Base-by-base conservation (phyloP, 2,329 filamentous ascomycete genomes). In the Colletotrichum echinochloae region DNA sequence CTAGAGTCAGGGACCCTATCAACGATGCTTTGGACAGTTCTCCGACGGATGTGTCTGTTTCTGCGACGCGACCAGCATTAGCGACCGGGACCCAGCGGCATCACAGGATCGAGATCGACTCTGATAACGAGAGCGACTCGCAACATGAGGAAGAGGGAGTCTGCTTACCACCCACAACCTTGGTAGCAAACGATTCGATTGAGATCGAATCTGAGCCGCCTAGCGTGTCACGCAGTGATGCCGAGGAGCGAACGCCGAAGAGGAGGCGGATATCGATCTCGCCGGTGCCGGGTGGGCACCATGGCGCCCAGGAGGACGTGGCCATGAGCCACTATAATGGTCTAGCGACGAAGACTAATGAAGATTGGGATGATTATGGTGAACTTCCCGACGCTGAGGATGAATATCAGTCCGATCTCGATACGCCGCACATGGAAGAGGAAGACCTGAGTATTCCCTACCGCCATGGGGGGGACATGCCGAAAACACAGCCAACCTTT, bases 401-500 rank as follows among this genome's bases (percentile, higher is more conserved):
- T 26, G 60, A 62, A 37, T 52, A 16, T 18, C 33, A 44, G 12
- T 3, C 20, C 28, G 52, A 44, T 12, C 39, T 26, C 26, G 68
- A 56, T 11, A 52, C 41, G 9, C 65, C 52, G 4, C 14, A 30
- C 4, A 54, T 41, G 18, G 71, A 74, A 18, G 75, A 73, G 26
- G 74, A 76, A 26, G 56, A 65, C 52, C 71, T 69, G 26, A 20
- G 2, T 3, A 20, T 64, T 1, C 54, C 56, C 8, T 33, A 48
- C 7, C 56, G 28, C 2, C 23, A 44, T 9, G 46, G 23, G 20
- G 49, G 23, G 33, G 68, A 52, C 26, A 18, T 30, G 6, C 60
- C 69, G 18, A 71, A 72, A 26, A 76, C 77, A 18, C 81, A 83
- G 57, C 82, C 82, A 3, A 78, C 79, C 0, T 83, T 84, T 64